Percentiles rank a stretch among this genome's conserved stretches.
Evolutionary conservation across 805 yeast genomes (phyloP).

Genomic region (Cyberlindnera mrakii): DNA sequence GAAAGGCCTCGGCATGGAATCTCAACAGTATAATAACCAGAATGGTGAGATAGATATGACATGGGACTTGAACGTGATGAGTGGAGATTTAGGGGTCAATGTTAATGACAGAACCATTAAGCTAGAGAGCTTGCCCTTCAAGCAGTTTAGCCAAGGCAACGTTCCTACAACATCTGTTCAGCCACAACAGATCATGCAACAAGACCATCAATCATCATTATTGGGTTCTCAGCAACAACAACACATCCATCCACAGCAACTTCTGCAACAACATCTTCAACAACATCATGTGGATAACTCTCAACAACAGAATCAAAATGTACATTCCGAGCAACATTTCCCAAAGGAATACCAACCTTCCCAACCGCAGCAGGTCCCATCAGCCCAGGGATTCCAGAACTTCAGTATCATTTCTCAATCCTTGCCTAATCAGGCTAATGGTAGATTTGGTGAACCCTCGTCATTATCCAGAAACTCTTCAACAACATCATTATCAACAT

Average conservation of each 20-base stretch:
- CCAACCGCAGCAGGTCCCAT: not conserved
- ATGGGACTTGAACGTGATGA: constrained; percentile 33
- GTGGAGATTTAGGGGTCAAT: constrained; percentile 9
- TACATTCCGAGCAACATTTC: too few relatives aligned
- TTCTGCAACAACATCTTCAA: constrained; percentile 10
- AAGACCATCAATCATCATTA: constrained; percentile 7
- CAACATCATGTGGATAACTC: constrained; percentile 4
- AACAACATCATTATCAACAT: constrained; percentile 14
- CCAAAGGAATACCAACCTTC: too few relatives aligned
- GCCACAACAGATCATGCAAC: constrained; percentile 10
- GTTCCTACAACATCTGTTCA: constrained; percentile 8
- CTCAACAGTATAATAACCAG: constrained; percentile 17
- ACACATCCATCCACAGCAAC: constrained; percentile 14
- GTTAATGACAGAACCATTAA: constrained; percentile 12
- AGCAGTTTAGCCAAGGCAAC: constrained; percentile 2
- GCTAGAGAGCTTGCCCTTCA: constrained; percentile 7
- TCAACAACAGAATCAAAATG: not conserved
- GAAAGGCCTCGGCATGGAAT: constrained; percentile 9
- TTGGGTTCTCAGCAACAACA: not conserved
- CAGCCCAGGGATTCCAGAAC: not conserved
- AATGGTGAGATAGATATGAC: constrained; percentile 34
- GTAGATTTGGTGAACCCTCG: not conserved
- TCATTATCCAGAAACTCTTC: constrained; percentile 9
- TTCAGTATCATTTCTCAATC: constrained; percentile 6
- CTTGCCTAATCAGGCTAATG: constrained; percentile 4